Evolutionary conservation across 2,329 filamentous ascomycete species (phyloP).

Genomic region (Metarhizium brunneum): DNA sequence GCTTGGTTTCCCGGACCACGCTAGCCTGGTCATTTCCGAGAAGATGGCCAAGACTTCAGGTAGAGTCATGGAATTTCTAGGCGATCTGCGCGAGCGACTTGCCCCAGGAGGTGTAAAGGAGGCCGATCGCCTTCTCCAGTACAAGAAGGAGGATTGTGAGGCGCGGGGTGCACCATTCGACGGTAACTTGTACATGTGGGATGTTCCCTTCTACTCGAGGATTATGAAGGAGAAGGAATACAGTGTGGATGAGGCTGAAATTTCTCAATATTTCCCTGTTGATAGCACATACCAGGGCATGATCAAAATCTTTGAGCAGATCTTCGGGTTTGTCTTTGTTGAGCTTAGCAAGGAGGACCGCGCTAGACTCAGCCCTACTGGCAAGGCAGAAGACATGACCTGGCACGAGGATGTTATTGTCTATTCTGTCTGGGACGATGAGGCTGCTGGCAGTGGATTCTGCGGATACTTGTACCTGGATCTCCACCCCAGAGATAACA

Average conservation of each 20-base stretch:
- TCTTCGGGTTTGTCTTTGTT: constrained; percentile 73
- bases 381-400: constrained; percentile 60
- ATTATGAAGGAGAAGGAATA: constrained; percentile 75
- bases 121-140: constrained; percentile 56
- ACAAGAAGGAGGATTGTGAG: constrained; percentile 64
- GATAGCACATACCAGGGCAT: constrained; percentile 65
- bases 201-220: constrained; percentile 70
- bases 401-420: constrained; percentile 81
- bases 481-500: constrained; percentile 69
- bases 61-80: constrained; percentile 64
- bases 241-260: constrained; percentile 68
- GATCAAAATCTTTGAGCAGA: constrained; percentile 74
- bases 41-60: constrained; percentile 77
- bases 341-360: constrained; percentile 60
- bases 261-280: constrained; percentile 78
- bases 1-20: constrained; percentile 69
- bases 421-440: constrained; percentile 76
- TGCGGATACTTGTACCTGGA: constrained; percentile 79
- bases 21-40: constrained; percentile 65
- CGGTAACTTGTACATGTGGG: constrained; percentile 73
- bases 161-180: constrained; percentile 50
- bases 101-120: constrained; percentile 63
- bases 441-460: constrained; percentile 59
- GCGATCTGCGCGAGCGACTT: constrained; percentile 58
- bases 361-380: constrained; percentile 53